Conservation (phyloP, 2,329 filamentous ascomycete species). For the Zymoseptoria brevis region DNA sequence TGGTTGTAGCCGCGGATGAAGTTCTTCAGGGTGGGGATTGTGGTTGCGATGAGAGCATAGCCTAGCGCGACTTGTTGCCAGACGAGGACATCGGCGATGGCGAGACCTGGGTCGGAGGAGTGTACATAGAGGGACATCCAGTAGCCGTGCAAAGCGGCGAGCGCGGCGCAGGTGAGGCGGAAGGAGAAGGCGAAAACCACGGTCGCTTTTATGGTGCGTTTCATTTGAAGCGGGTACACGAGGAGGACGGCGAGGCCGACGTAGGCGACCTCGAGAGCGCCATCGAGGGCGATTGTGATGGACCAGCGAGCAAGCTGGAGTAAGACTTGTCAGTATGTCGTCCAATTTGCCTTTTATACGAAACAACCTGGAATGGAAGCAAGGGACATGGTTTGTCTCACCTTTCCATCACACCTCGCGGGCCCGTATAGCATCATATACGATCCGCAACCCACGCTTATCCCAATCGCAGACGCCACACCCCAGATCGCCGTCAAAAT, state of each 20-base stretch:
- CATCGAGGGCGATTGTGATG: constrained; percentile 21
- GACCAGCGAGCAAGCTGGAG: constrained; percentile 19
- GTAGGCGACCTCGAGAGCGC: constrained; percentile 22
- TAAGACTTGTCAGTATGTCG: neutral
- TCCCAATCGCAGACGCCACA: constrained; percentile 18
- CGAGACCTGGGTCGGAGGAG: constrained; percentile 16
- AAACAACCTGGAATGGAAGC: neutral
- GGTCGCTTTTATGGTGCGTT: constrained; percentile 21
- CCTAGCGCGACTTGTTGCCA: constrained; percentile 25
- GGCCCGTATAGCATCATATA: constrained; percentile 10
- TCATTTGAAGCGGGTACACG: constrained; percentile 25
- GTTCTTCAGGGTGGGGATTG: constrained; percentile 25
- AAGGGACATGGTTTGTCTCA: constrained; percentile 2
- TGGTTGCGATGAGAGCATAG: constrained; percentile 25
- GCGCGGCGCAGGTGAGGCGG: constrained; percentile 17
- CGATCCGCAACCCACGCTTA: constrained; percentile 16
- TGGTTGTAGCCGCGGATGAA: constrained; percentile 24
- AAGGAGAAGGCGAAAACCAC: constrained; percentile 25
- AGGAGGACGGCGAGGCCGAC: constrained; percentile 19
- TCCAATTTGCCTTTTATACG: neutral
- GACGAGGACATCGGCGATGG: constrained; percentile 18
- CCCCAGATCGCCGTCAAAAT: constrained; percentile 19
- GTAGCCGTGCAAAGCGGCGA: constrained; percentile 13
- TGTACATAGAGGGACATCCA: constrained; percentile 16
- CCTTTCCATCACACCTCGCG: constrained; percentile 14